phyloP scores from a whole-genome alignment of 1,284 basidiomycete species.

The Pisolithus thermaeus region DNA sequence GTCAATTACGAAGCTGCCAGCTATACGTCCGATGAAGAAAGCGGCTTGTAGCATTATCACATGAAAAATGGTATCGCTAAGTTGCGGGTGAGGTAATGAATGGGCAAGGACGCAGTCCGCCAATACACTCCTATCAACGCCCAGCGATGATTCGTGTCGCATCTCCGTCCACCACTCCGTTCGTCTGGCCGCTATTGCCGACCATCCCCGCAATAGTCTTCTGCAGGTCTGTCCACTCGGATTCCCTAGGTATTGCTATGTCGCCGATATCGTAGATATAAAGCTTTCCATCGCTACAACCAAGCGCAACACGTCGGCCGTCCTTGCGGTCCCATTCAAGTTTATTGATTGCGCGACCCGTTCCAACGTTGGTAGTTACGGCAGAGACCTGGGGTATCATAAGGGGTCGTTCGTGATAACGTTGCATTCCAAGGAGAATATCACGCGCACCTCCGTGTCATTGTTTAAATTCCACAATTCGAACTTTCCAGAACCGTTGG shows the following conservation, averaged over 20 bases:
- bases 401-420: constrained; percentile 1
- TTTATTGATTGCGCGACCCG: constrained; percentile 88
- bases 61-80: no score
- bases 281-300: constrained; percentile 86
- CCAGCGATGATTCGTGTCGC: constrained; percentile 37
- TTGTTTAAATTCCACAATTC: constrained; percentile 95
- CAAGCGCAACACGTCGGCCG: constrained; percentile 78
- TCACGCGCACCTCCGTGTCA: constrained; percentile 78
- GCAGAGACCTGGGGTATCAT: constrained; percentile 59
- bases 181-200: constrained; percentile 44
- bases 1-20: neutral
- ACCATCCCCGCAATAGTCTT: constrained; percentile 66
- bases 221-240: constrained; percentile 87
- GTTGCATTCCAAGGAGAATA: neutral
- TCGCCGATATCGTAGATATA: constrained; percentile 96
- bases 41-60: no score
- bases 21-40: no score
- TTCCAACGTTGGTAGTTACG: constrained; percentile 67
- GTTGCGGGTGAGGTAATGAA: no score
- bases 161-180: constrained; percentile 45
- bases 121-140: constrained; percentile 28
- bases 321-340: constrained; percentile 89
- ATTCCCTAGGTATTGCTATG: constrained; percentile 75
- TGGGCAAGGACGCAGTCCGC: no score
- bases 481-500: constrained; percentile 92